phyloP scores from a whole-genome alignment of 306 rosid genomes.

The Astragalus membranaceus region DNA sequence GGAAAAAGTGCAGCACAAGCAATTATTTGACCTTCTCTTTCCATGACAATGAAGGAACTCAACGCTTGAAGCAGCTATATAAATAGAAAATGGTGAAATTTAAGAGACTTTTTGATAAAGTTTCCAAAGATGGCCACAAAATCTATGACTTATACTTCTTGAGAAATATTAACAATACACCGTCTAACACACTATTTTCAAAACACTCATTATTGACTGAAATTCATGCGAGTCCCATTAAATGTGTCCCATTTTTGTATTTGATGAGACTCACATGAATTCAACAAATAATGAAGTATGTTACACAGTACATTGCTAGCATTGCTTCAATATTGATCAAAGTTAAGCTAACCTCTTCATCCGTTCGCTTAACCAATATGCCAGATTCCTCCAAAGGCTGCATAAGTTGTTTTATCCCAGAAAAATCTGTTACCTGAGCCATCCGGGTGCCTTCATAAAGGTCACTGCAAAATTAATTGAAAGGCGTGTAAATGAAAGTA shows the following conservation, averaged over 20 bases:
- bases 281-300: not conserved
- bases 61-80: conserved; percentile 48
- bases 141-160: not conserved
- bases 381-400: conserved; percentile 60
- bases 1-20: conserved; percentile 75
- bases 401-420: conserved; percentile 48
- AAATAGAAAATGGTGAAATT: not conserved
- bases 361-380: conserved; percentile 54
- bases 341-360: conserved; percentile 50
- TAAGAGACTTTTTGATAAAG: not conserved
- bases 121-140: not conserved
- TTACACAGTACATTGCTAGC: not conserved
- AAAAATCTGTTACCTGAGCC: conserved; percentile 53
- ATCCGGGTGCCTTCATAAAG: conserved; percentile 78
- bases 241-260: not conserved
- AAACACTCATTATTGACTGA: not conserved
- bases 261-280: not conserved
- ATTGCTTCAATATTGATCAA: not conserved
- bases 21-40: conserved; percentile 82
- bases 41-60: conserved; percentile 57
- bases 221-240: not conserved
- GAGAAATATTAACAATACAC: not conserved
- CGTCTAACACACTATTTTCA: too few species aligned
- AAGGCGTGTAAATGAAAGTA: conserved; percentile 11
- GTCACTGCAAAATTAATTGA: conserved; percentile 41